These are phyloP conservation scores for Verticillium tricorpus DNA, from an alignment of 2,329 filamentous ascomycete genomes.

Conservation along the genomic window DNA sequence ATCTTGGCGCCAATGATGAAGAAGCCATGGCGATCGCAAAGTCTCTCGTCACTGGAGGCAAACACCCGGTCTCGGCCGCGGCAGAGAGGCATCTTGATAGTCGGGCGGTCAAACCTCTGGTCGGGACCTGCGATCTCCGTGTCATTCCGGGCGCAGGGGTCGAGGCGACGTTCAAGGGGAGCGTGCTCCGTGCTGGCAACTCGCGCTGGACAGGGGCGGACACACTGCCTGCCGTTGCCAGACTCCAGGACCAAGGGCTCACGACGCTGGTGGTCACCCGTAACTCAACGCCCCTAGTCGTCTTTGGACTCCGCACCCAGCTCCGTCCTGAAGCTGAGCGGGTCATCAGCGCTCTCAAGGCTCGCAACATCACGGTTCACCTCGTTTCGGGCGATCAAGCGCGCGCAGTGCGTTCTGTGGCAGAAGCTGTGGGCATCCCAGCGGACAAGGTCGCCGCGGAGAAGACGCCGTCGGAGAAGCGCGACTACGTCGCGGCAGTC, in stretches of 20 bases:
- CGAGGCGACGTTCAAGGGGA: conserved; percentile 25
- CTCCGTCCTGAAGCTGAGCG: conserved; percentile 31
- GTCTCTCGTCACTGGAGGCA: conserved; percentile 30
- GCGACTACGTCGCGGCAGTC: conserved; percentile 41
- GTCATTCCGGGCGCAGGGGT: conserved; percentile 36
- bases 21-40: conserved; percentile 19
- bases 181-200: conserved; percentile 37
- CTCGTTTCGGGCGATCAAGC: conserved; percentile 54
- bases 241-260: conserved; percentile 16
- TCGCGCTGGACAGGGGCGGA: conserved; percentile 34
- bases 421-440: conserved; percentile 32
- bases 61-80: conserved; percentile 48
- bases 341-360: conserved; percentile 40
- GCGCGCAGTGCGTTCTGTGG: conserved; percentile 42
- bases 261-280: conserved; percentile 22
- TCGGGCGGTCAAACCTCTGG: neutral
- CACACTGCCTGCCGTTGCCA: conserved; percentile 13
- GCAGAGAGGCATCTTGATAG: conserved; percentile 35
- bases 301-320: conserved; percentile 42
- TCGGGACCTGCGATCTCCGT: conserved; percentile 18
- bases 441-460: conserved; percentile 33
- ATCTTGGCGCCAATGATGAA: conserved; percentile 14
- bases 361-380: conserved; percentile 43
- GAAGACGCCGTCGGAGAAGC: conserved; percentile 49
- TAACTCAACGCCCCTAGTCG: conserved; percentile 27